Evolutionary conservation across 805 yeast genomes (phyloP).

Genomic region (Saturnispora dispora): DNA sequence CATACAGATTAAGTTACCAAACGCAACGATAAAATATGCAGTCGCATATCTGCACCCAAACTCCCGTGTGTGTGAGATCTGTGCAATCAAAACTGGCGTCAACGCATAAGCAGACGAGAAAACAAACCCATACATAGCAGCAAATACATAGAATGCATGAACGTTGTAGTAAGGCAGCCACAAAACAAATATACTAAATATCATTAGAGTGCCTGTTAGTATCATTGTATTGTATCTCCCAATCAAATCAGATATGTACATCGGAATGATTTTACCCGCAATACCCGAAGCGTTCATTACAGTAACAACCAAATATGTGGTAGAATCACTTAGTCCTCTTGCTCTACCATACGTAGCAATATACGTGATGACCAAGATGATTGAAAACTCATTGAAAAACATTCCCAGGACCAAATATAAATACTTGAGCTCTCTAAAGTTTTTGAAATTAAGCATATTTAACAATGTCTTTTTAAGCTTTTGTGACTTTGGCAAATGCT

Average conservation of each 20-base stretch:
- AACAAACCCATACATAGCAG: slow-evolving; percentile 41
- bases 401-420: slow-evolving; percentile 33
- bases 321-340: slow-evolving; percentile 35
- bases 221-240: slow-evolving; percentile 49
- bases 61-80: slow-evolving; percentile 45
- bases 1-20: slow-evolving; percentile 36
- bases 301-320: slow-evolving; percentile 40
- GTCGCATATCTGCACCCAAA: slow-evolving; percentile 67
- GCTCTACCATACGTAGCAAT: slow-evolving; percentile 45
- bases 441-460: slow-evolving; percentile 31
- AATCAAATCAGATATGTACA: slow-evolving; percentile 26
- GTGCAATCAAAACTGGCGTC: slow-evolving; percentile 54
- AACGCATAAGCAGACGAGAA: slow-evolving; percentile 51
- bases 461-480: slow-evolving; percentile 14
- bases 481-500: slow-evolving; percentile 13
- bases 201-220: slow-evolving; percentile 36
- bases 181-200: slow-evolving; percentile 39
- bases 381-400: slow-evolving; percentile 40
- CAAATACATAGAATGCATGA: slow-evolving; percentile 40
- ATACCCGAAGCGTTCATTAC: slow-evolving; percentile 40
- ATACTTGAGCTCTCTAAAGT: slow-evolving; percentile 31
- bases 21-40: slow-evolving; percentile 51
- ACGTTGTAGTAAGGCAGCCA: slow-evolving; percentile 50
- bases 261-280: slow-evolving; percentile 26
- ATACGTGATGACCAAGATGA: slow-evolving; percentile 41